phyloP scores from a whole-genome alignment of 352 stramenopile species.

The Pythium pyrilobum region DNA sequence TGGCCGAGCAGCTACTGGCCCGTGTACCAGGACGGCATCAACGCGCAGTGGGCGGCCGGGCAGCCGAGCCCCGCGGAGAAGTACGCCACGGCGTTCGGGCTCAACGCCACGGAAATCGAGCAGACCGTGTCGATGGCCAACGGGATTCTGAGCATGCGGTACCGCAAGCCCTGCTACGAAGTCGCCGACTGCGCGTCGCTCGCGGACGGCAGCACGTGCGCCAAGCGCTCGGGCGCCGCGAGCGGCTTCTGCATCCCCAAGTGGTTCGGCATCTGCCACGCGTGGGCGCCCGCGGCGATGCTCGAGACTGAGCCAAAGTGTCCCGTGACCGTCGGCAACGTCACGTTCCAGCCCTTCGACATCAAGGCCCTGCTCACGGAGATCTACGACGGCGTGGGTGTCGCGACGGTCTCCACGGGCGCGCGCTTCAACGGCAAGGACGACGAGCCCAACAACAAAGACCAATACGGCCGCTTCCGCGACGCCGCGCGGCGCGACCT shows the following conservation, averaged over 20 bases:
- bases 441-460: conserved; percentile 3
- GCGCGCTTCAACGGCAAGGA: conserved; percentile 15
- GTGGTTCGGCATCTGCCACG: conserved; percentile 23
- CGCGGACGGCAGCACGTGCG: conserved; percentile 13
- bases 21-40: conserved; percentile 55
- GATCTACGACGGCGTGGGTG: conserved; percentile 16
- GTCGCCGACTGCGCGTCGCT: conserved; percentile 3
- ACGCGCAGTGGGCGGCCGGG: conserved; percentile 32
- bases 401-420: conserved; percentile 12
- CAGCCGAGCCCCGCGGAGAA: conserved; percentile 10
- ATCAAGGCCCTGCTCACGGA: conserved; percentile 20
- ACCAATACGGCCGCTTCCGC: conserved; percentile 16
- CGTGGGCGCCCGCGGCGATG: conserved; percentile 19
- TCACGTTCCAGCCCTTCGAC: conserved; percentile 21
- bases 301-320: conserved; percentile 15
- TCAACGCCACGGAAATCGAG: conserved; percentile 2
- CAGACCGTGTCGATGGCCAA: conserved; percentile 4
- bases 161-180: background rate
- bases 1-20: conserved; percentile 76
- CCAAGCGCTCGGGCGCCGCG: conserved; percentile 8
- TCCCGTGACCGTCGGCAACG: conserved; percentile 7
- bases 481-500: conserved; percentile 33
- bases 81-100: conserved; percentile 9
- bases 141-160: conserved; percentile 1
- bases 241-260: conserved; percentile 12